phyloP scores from a whole-genome alignment of 805 yeast species.

The Pichia thaimueangensis region DNA sequence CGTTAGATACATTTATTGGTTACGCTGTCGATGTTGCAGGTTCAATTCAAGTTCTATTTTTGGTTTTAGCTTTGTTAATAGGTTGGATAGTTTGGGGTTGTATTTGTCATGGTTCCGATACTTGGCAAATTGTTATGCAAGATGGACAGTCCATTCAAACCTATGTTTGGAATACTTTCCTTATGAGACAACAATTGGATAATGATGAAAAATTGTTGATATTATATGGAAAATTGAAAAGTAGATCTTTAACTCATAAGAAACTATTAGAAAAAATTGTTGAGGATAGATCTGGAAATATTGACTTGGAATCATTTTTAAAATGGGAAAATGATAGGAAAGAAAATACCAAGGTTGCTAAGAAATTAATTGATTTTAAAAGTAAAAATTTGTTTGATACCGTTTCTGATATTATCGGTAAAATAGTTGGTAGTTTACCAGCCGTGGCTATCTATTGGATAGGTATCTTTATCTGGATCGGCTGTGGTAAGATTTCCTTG shows the following conservation, averaged over 20 bases:
- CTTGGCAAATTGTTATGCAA: constrained; percentile 38
- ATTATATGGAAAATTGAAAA: constrained; percentile 24
- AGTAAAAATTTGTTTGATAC: constrained; percentile 31
- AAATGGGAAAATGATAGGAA: constrained; percentile 32
- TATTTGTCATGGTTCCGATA: constrained; percentile 26
- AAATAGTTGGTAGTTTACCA: constrained; percentile 29
- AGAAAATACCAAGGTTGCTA: constrained; percentile 11
- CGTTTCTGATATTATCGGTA: constrained; percentile 23
- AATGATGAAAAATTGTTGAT: constrained; percentile 25
- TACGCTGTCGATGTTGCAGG: constrained; percentile 16
- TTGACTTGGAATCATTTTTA: background rate
- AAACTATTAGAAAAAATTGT: constrained; percentile 10
- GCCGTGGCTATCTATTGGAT: constrained; percentile 32
- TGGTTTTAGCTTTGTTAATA: constrained; percentile 22
- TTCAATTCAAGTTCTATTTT: constrained; percentile 18
- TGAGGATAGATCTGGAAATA: background rate
- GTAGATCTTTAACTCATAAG: constrained; percentile 25
- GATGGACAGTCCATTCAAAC: constrained; percentile 36
- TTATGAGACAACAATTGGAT: constrained; percentile 34
- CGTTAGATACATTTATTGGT: constrained; percentile 10
- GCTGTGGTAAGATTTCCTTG: constrained; percentile 29
- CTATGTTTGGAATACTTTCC: constrained; percentile 35
- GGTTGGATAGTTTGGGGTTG: constrained; percentile 21
- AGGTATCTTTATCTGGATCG: constrained; percentile 34
- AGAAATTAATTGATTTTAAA: constrained; percentile 9